Evolutionary conservation across 192 early-diverging fungal species (phyloP), one percentile per base, ranked within the genome.

Genomic region (Coemansia sp.): DNA sequence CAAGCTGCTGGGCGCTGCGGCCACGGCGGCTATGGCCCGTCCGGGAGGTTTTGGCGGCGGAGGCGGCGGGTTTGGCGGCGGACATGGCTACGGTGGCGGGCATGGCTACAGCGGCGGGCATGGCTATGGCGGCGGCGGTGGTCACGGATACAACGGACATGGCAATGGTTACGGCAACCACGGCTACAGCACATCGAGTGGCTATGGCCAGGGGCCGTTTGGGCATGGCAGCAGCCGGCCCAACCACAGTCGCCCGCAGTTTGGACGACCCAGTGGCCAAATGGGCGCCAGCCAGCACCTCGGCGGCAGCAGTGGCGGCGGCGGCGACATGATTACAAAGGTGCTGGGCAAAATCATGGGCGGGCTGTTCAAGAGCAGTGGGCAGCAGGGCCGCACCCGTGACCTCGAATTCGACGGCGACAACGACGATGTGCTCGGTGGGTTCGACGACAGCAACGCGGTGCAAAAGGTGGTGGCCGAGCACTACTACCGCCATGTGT

Each of bases 131-230:
- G 23, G 23, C 23, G 44, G 34, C 15, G 4, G 15, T 36, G 34
- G 34, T 36, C 15, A 36, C 34, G 39, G 46, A 0, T 20, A 25
- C 39, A 58, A 58, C 5, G 27, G 58, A 4, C 54, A 60, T 23
- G 57, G 64, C 29, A 75, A 79, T 5, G 68, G 64, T 17, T 58
- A 66, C 11, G 60, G 79, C 9, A 82, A 83, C 28, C 80, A 64
- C 4, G 81, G 82, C 23, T 73, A 56, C 32, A 53, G 48, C 15
- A 30, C 62, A 2, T 59, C 55, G 34, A 78, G 81, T 11, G 65
- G 77, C 17, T 81, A 82, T 48, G 47, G 47, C 5, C 53, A 54
- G 39, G 60, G 60, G 14, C 52, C 52, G 0, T 42, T 54, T 40
- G 52, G 51, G n/a, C n/a, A n/a, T 44, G 27, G 38, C n/a, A 35